phyloP scores from a whole-genome alignment of 129 eudicot species.

The Oenanthe sinensis region DNA sequence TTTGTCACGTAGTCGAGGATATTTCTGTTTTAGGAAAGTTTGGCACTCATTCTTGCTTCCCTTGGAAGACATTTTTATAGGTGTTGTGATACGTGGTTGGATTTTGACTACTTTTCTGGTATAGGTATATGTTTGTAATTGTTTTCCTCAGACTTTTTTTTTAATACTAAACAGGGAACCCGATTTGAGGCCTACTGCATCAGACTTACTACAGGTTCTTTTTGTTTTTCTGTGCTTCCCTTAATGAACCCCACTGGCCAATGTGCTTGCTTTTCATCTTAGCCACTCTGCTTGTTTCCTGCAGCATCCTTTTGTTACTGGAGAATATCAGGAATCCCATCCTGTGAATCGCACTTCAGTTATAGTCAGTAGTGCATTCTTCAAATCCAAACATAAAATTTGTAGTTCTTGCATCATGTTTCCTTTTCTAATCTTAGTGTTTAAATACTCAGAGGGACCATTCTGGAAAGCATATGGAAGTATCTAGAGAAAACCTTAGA shows the following conservation, averaged over 20 bases:
- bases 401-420: neutral
- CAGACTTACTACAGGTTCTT: constrained; percentile 82
- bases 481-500: constrained; percentile 33
- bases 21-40: neutral
- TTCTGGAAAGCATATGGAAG: constrained; percentile 32
- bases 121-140: neutral
- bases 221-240: neutral
- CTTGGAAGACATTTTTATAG: neutral
- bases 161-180: constrained; percentile 58
- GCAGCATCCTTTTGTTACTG: constrained; percentile 95
- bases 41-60: constrained; percentile 5
- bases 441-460: constrained; percentile 38
- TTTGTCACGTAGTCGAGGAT: neutral
- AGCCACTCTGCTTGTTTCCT: constrained; percentile 18
- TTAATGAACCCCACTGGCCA: neutral
- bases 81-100: neutral
- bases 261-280: neutral
- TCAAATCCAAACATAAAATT: neutral
- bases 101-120: neutral
- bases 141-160: neutral
- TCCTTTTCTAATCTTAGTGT: constrained; percentile 14
- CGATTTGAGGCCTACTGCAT: constrained; percentile 64
- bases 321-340: constrained; percentile 50
- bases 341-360: constrained; percentile 50
- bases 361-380: constrained; percentile 33